These are phyloP conservation scores for Eutypella sp. DNA, from an alignment of 2,329 filamentous ascomycete genomes.

Conservation along the genomic window DNA sequence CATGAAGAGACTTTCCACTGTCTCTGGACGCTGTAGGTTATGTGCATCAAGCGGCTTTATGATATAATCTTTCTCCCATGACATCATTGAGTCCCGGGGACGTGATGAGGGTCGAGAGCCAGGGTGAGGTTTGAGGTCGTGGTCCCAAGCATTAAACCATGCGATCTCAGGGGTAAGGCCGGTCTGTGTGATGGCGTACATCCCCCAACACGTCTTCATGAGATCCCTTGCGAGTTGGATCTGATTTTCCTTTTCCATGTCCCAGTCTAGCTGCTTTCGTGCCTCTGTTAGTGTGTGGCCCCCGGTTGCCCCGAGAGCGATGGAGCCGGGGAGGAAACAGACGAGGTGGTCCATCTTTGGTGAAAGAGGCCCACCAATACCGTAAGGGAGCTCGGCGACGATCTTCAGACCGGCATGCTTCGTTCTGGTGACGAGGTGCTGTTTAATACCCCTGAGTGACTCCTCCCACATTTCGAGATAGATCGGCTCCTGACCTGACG, in stretches of 20 bases:
- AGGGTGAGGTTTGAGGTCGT: constrained; percentile 53
- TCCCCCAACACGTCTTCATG: constrained; percentile 94
- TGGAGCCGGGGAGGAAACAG: constrained; percentile 92
- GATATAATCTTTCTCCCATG: constrained; percentile 71
- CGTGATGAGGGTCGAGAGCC: constrained; percentile 43
- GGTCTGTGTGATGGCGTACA: constrained; percentile 81
- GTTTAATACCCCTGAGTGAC: constrained; percentile 73
- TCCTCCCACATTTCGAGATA: constrained; percentile 92
- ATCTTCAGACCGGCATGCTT: constrained; percentile 72
- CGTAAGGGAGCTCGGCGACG: constrained; percentile 74
- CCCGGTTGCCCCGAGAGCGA: constrained; percentile 77
- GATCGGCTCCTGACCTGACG: constrained; percentile 72
- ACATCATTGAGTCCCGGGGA: constrained; percentile 43
- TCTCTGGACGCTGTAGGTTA: constrained; percentile 91
- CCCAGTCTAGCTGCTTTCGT: constrained; percentile 65
- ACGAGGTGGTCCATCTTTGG: constrained; percentile 97
- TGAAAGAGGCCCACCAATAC: constrained; percentile 59
- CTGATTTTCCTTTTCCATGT: constrained; percentile 71
- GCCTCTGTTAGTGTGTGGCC: constrained; percentile 70
- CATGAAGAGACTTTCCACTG: constrained; percentile 86
- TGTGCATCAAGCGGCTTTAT: constrained; percentile 74
- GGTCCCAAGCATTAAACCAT: constrained; percentile 69
- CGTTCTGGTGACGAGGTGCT: constrained; percentile 84
- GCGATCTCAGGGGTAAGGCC: constrained; percentile 87
- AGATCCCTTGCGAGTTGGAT: constrained; percentile 81